Conservation (phyloP, 2,329 filamentous ascomycete genomes). For the Claviceps spartinae region DNA sequence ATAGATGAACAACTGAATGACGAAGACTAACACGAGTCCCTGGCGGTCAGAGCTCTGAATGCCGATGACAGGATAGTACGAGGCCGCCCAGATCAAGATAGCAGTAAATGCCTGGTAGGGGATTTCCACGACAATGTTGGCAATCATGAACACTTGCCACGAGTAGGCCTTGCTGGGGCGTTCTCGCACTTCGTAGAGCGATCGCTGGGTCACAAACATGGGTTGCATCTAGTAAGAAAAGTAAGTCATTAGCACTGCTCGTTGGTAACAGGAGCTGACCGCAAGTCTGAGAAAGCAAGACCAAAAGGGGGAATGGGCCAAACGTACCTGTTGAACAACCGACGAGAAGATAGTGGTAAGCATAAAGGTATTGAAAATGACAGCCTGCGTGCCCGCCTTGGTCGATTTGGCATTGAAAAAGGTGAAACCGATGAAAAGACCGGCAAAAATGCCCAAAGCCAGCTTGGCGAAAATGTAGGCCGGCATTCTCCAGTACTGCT, state of each 20-base stretch:
- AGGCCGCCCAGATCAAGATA: slow-evolving; percentile 48
- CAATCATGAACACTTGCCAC: slow-evolving; percentile 59
- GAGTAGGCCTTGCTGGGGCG: slow-evolving; percentile 62
- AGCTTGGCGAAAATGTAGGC: slow-evolving; percentile 65
- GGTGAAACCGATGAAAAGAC: slow-evolving; percentile 63
- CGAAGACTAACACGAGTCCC: slow-evolving; percentile 50
- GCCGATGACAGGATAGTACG: slow-evolving; percentile 53
- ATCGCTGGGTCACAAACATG: slow-evolving; percentile 59
- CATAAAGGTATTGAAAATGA: slow-evolving; percentile 66
- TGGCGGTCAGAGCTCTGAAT: slow-evolving; percentile 40
- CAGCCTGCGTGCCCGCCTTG: slow-evolving; percentile 58
- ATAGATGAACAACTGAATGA: slow-evolving; percentile 55
- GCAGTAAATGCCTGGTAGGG: slow-evolving; percentile 55
- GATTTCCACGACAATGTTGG: slow-evolving; percentile 59
- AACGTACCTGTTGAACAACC: slow-evolving; percentile 43
- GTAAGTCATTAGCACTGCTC: neutral
- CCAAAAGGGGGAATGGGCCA: too few relatives aligned
- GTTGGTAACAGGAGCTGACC: neutral
- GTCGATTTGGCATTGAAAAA: slow-evolving; percentile 45
- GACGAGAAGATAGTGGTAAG: slow-evolving; percentile 60
- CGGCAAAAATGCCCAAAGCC: slow-evolving; percentile 42
- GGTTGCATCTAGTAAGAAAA: slow-evolving; percentile 36
- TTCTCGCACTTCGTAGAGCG: slow-evolving; percentile 66
- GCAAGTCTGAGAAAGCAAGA: neutral
- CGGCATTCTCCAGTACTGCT: slow-evolving; percentile 75